phyloP scores from a whole-genome alignment of 139 green algal species.

The Tetradesmus obliquus region DNA sequence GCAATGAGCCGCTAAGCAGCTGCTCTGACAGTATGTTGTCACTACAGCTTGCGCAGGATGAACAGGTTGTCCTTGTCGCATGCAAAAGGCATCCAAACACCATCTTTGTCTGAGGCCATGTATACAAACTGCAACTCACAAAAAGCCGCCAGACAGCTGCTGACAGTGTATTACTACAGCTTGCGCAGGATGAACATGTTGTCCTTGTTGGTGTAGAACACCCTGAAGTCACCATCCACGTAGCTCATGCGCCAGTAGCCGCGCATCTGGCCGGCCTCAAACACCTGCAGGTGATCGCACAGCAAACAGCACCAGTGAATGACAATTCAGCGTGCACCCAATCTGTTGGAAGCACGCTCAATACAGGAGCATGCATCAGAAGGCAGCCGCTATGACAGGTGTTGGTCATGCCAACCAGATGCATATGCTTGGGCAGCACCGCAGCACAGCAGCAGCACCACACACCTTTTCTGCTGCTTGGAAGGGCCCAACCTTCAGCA shows the following conservation, averaged over 20 bases:
- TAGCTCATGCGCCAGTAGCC: conserved; percentile 51
- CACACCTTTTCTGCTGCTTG: conserved; percentile 48
- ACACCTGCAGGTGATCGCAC: conserved; percentile 39
- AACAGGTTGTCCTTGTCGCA: conserved; percentile 56
- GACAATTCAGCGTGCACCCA: background rate
- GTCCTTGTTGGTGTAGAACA: conserved; percentile 56
- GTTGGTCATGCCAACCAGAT: background rate
- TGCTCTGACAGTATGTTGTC: background rate
- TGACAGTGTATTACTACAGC: background rate
- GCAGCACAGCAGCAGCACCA: background rate
- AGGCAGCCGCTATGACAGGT: background rate
- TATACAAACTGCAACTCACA: background rate
- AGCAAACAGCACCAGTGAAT: background rate
- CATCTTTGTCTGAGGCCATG: background rate
- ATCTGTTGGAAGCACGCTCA: background rate
- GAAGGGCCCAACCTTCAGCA: conserved; percentile 45
- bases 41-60: conserved; percentile 36
- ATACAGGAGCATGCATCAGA: background rate
- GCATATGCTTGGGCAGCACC: background rate
- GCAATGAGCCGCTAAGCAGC: background rate
- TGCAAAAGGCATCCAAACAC: background rate
- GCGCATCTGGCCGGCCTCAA: background rate
- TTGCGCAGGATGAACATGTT: conserved; percentile 56
- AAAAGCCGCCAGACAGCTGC: background rate
- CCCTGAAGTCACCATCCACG: conserved; percentile 45